Evolutionary conservation across 192 early-diverging fungal genomes (phyloP).

Genomic region (Phycomyces blakesleeanus): DNA sequence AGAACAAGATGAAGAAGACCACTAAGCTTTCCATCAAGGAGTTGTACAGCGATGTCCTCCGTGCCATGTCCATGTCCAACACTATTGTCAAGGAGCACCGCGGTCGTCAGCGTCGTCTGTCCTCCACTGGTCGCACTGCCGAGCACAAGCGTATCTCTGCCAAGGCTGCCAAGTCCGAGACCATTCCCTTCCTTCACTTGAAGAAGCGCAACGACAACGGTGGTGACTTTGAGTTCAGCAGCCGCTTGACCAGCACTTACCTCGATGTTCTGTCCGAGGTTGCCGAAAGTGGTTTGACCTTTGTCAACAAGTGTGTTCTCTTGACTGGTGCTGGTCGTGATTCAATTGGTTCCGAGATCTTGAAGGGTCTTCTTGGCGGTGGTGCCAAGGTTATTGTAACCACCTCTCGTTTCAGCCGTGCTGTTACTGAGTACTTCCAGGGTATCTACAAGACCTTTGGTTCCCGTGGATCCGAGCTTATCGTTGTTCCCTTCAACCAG

Average conservation of each 20-base stretch:
- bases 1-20: constrained; percentile 73
- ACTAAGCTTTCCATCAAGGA: constrained; percentile 66
- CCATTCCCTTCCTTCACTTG: constrained; percentile 73
- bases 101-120: constrained; percentile 47
- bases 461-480: constrained; percentile 77
- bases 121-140: constrained; percentile 36
- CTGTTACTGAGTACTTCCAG: constrained; percentile 81
- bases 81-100: constrained; percentile 60
- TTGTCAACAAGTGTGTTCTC: constrained; percentile 80
- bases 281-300: constrained; percentile 80
- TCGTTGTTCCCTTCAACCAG: constrained; percentile 94
- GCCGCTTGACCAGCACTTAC: constrained; percentile 72
- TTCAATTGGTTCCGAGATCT: constrained; percentile 83
- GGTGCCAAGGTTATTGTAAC: constrained; percentile 89
- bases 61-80: constrained; percentile 72
- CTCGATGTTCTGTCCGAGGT: constrained; percentile 78
- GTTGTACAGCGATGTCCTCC: constrained; percentile 69
- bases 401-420: constrained; percentile 83
- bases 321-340: constrained; percentile 88
- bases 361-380: constrained; percentile 80
- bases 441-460: constrained; percentile 85
- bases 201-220: constrained; percentile 65
- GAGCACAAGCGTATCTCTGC: constrained; percentile 45
- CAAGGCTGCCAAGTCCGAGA: constrained; percentile 54
- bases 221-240: constrained; percentile 84